Evolutionary conservation across 2,329 filamentous ascomycete species (phyloP).

Genomic region (Juglanconis sp.): DNA sequence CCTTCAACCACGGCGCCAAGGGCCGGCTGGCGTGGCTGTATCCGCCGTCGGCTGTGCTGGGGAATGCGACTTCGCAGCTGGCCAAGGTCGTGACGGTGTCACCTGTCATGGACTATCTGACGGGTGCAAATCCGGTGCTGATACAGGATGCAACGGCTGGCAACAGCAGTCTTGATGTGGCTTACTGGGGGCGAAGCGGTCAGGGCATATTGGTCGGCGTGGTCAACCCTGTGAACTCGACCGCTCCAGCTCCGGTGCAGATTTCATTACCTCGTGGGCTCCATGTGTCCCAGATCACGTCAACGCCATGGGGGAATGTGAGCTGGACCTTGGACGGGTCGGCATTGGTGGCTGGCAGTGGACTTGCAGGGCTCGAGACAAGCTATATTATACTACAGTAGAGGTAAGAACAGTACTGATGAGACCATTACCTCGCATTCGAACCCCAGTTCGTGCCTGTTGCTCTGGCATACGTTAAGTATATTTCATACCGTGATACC

Average conservation of each 20-base stretch:
- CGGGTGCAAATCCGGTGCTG: slow-evolving; percentile 26
- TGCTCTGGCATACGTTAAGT: not conserved
- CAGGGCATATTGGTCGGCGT: slow-evolving; percentile 33
- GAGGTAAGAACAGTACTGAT: not conserved
- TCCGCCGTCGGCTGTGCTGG: slow-evolving; percentile 36
- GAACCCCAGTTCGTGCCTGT: no score
- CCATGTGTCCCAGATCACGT: slow-evolving; percentile 19
- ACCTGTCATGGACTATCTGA: slow-evolving; percentile 38
- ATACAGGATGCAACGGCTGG: slow-evolving; percentile 21
- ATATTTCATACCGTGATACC: not conserved
- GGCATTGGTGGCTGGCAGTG: slow-evolving; percentile 1
- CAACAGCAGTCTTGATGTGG: slow-evolving; percentile 29
- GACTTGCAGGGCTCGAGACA: slow-evolving; percentile 9
- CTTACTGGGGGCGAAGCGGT: slow-evolving; percentile 30
- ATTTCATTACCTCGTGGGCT: slow-evolving; percentile 18
- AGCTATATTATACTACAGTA: slow-evolving; percentile 15
- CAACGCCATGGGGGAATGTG: slow-evolving; percentile 24
- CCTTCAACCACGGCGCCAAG: slow-evolving; percentile 43
- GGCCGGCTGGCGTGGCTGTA: slow-evolving; percentile 45
- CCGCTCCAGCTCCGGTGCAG: slow-evolving; percentile 16
- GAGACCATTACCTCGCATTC: no score
- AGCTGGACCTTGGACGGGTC: slow-evolving; percentile 25
- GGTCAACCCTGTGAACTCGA: slow-evolving; percentile 31
- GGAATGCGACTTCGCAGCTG: slow-evolving; percentile 36
- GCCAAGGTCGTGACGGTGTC: slow-evolving; percentile 33